Evolutionary conservation across 2,329 filamentous ascomycete genomes (phyloP).

Genomic region (Plenodomus tracheiphilus): DNA sequence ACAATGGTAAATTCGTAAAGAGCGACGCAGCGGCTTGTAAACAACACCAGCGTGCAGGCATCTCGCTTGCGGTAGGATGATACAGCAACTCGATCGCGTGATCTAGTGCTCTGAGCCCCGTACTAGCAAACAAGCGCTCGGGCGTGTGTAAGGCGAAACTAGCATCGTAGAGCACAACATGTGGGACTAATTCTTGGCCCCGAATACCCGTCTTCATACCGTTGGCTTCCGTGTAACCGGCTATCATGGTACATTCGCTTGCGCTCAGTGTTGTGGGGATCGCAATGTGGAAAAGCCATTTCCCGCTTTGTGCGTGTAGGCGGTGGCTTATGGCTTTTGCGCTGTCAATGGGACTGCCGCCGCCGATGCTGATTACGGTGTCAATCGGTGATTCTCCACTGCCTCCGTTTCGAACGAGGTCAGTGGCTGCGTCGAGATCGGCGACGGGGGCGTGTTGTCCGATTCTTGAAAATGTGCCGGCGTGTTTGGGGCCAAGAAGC

Average conservation of each 20-base stretch:
- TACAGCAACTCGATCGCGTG: conserved; percentile 60
- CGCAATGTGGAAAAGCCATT: conserved; percentile 43
- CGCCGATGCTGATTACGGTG: conserved; percentile 59
- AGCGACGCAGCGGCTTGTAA: conserved; percentile 52
- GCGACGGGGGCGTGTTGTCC: conserved; percentile 60
- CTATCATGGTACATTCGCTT: conserved; percentile 58
- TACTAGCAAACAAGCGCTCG: conserved; percentile 53
- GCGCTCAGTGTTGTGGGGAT: conserved; percentile 51
- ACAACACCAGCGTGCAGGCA: conserved; percentile 53
- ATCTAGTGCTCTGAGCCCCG: conserved; percentile 58
- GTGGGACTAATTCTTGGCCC: conserved; percentile 48
- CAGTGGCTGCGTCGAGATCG: conserved; percentile 57
- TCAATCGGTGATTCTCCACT: conserved; percentile 54
- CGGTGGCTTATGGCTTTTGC: conserved; percentile 45
- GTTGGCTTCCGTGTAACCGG: conserved; percentile 55
- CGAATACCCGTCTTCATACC: conserved; percentile 56
- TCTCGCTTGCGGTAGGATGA: conserved; percentile 55
- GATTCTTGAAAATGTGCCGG: conserved; percentile 59
- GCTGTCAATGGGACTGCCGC: conserved; percentile 58
- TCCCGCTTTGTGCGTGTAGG: conserved; percentile 38
- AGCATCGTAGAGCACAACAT: conserved; percentile 58
- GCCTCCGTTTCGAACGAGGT: conserved; percentile 51
- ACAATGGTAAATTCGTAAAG: conserved; percentile 54
- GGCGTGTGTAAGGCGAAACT: conserved; percentile 57
- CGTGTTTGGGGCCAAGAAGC: conserved; percentile 52